These are phyloP conservation scores for Coprinopsis cinerea DNA, from an alignment of 768 basidiomycete genomes.

Conservation along the genomic window DNA sequence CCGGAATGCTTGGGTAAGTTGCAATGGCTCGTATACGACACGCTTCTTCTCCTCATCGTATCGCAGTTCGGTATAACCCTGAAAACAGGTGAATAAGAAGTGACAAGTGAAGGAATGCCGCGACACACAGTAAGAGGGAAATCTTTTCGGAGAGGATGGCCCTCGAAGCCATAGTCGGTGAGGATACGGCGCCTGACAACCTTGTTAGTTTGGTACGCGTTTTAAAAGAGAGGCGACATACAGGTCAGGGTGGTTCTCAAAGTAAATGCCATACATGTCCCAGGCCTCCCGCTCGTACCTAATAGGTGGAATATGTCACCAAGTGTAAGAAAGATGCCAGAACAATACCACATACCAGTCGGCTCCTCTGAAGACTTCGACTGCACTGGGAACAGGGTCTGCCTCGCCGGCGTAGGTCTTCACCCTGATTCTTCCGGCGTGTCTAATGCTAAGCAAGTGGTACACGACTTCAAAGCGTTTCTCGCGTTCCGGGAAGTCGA, in stretches of 20 bases:
- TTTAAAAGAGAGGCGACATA: conserved; percentile 33
- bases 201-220: conserved; percentile 11
- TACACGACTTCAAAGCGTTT: conserved; percentile 98
- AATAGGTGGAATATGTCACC: background rate
- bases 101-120: background rate
- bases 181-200: conserved; percentile 80
- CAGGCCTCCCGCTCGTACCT: conserved; percentile 98
- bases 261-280: conserved; percentile 98
- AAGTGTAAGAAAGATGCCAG: background rate
- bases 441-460: conserved; percentile 76
- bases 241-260: conserved; percentile 94
- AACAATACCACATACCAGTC: conserved; percentile 63
- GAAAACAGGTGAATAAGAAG: conserved; percentile 11
- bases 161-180: conserved; percentile 98
- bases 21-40: conserved; percentile 95
- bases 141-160: conserved; percentile 95
- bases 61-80: conserved; percentile 98
- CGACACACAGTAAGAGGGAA: conserved; percentile 87
- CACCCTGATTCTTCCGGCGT: conserved; percentile 84
- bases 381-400: conserved; percentile 81
- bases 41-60: conserved; percentile 98
- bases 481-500: conserved; percentile 89
- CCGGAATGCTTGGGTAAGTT: conserved; percentile 98
- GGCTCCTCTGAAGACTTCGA: conserved; percentile 79
- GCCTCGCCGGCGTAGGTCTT: conserved; percentile 97